These are phyloP conservation scores for Lathyrus tuberosus DNA, from an alignment of 306 rosid species.

Conservation along the genomic window DNA sequence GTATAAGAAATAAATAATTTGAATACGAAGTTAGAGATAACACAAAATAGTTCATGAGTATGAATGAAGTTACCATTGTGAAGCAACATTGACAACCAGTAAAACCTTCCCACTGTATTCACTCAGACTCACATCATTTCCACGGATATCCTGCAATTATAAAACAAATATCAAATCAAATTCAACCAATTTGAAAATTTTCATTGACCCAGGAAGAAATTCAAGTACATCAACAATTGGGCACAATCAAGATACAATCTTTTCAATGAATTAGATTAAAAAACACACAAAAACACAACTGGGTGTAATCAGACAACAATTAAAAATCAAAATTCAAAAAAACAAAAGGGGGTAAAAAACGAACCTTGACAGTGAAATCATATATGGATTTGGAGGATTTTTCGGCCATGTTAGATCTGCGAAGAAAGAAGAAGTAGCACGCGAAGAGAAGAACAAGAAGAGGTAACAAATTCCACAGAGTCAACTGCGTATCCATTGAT, in stretches of 20 bases:
- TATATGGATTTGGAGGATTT: slow-evolving; percentile 65
- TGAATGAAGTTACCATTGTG: slow-evolving; percentile 63
- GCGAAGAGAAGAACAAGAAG: slow-evolving; percentile 48
- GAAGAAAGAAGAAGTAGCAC: slow-evolving; percentile 44
- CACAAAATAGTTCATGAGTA: slow-evolving; percentile 1
- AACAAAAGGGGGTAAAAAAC: background rate
- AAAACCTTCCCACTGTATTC: slow-evolving; percentile 76
- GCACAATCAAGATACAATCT: background rate
- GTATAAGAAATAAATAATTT: background rate
- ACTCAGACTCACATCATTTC: slow-evolving; percentile 72
- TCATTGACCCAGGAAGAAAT: slow-evolving; percentile 31
- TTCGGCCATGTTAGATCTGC: slow-evolving; percentile 51
- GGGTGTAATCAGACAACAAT: slow-evolving; percentile 14
- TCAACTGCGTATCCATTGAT: slow-evolving; percentile 36
- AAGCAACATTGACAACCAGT: slow-evolving; percentile 87
- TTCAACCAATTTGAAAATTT: background rate
- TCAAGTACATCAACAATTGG: background rate
- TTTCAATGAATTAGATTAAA: slow-evolving; percentile 4
- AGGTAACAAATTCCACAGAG: slow-evolving; percentile 49
- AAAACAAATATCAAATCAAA: slow-evolving; percentile 1
- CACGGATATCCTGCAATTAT: slow-evolving; percentile 69
- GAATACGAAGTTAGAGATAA: background rate
- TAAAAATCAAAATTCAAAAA: background rate
- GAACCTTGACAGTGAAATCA: slow-evolving; percentile 82
- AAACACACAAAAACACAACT: background rate